Evolutionary conservation across 164 flowering plant genomes (phyloP).

Genomic region (Santalum album): DNA sequence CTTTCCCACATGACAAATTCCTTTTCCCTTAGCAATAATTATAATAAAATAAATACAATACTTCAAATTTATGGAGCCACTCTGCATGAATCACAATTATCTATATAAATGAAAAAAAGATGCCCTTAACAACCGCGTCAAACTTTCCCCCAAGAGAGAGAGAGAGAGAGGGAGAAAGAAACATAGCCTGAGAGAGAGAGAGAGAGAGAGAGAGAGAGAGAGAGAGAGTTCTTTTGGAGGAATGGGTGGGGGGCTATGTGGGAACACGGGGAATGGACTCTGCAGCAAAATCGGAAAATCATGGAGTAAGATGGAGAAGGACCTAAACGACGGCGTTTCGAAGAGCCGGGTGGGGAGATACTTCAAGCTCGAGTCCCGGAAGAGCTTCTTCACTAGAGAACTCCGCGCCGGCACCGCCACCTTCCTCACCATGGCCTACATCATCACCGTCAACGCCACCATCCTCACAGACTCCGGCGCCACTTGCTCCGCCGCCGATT

Average conservation of each 20-base stretch:
- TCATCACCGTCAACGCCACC: slow-evolving; percentile 78
- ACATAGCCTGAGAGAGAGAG: slow-evolving; percentile 6
- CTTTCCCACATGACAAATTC: too few species aligned
- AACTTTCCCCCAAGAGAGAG: neutral
- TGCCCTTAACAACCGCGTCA: too few species aligned
- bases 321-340: slow-evolving; percentile 41
- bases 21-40: too few species aligned
- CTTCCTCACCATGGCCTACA: slow-evolving; percentile 85
- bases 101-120: too few species aligned
- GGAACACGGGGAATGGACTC: slow-evolving; percentile 20
- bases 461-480: slow-evolving; percentile 75
- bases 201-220: slow-evolving; percentile 14
- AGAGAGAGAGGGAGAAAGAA: neutral
- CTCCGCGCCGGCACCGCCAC: slow-evolving; percentile 82
- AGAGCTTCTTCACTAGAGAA: slow-evolving; percentile 58
- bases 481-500: slow-evolving; percentile 53
- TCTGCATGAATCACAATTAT: too few species aligned
- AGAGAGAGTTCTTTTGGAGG: too few species aligned
- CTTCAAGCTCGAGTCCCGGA: slow-evolving; percentile 72
- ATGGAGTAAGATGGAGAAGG: slow-evolving; percentile 35
- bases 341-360: slow-evolving; percentile 48
- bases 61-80: too few species aligned
- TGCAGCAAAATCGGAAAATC: slow-evolving; percentile 19
- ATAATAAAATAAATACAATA: too few species aligned
- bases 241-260: slow-evolving; percentile 27